Base-by-base conservation (phyloP, 2,329 filamentous ascomycete species). In the Lachnum nothofagi region DNA sequence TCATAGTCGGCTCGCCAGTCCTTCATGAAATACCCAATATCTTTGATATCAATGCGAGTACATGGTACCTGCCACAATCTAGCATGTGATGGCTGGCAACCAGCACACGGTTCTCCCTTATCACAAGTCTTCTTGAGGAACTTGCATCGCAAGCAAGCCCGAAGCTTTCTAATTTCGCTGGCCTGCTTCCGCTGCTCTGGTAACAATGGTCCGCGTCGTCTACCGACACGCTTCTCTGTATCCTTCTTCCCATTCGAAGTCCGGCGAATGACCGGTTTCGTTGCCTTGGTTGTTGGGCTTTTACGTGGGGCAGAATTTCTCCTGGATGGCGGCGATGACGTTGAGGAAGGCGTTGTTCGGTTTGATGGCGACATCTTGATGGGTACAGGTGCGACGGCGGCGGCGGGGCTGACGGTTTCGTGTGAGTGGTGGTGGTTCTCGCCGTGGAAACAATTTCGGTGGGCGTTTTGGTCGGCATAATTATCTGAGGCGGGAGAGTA, bases 91-190 rank as follows among this genome's bases (percentile, higher is more conserved):
- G 91, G 91, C 72, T 95, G 88, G 74, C 91, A 97, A 41, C 91
- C 91, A 62, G 85, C 87, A 70, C 91, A 97, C 49, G 91, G 91
- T 73, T 96, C 91, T 56, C 91, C 91, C 75, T 94, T 96, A 70
- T 97, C 91, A 66, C 91, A 97, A 42, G 91, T 96, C 80, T 97
- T 97, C 80, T 97, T 97, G 68, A 97, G 77, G 75, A 96, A 97
- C 73, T 96, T 96, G 80, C 91, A 97, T 58, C 91, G 85, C 61
- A 97, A 75, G 68, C 91, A 97, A 41, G 91, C 91, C 65, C 91
- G 81, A 61, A 96, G 76, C 71, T 97, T 97, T 68, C 91, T 83
- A 66, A 97, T 97, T 71, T 97, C 91, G 63, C 91, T 93, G 22
- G 91, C 91, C 70, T 96, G 91, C 72, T 95, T 94, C 60, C 91